A percentile compares a stretch with the other conserved stretches of the same genome.
These are phyloP conservation scores for Cicer pinnatifidum DNA, from an alignment of 306 rosid species.

Conservation along the genomic window DNA sequence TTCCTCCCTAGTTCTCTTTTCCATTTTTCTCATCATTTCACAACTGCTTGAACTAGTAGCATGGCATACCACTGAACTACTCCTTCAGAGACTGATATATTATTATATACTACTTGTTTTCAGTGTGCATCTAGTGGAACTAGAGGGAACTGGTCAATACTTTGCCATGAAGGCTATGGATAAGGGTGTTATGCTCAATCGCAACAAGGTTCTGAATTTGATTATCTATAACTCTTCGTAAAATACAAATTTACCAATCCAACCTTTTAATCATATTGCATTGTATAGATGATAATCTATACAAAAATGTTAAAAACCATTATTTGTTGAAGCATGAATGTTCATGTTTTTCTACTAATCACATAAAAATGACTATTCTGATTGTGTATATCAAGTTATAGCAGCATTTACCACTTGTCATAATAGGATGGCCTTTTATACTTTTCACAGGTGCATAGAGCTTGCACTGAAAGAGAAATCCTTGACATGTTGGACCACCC, in stretches of 20 bases:
- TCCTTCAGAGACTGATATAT: not conserved
- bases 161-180: constrained; percentile 99
- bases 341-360: not conserved
- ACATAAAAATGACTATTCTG: not conserved
- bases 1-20: constrained; percentile 10
- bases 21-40: constrained; percentile 8
- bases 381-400: constrained; percentile 23
- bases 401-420: constrained; percentile 10
- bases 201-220: constrained; percentile 73
- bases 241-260: not conserved
- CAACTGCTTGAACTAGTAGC: constrained; percentile 8
- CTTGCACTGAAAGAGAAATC: constrained; percentile 95
- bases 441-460: constrained; percentile 85
- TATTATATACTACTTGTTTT: constrained; percentile 32
- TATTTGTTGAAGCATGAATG: not conserved
- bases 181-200: constrained; percentile 84
- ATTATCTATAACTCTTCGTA: not conserved
- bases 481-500: constrained; percentile 98
- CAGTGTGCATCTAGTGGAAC: constrained; percentile 95
- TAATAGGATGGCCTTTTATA: constrained; percentile 33
- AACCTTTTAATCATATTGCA: not conserved
- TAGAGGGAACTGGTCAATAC: constrained; percentile 68
- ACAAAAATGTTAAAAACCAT: not conserved
- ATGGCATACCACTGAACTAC: not conserved
- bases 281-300: not conserved